Base-by-base conservation (phyloP, 2,329 filamentous ascomycete species). In the Ceratocystis ficicola region DNA sequence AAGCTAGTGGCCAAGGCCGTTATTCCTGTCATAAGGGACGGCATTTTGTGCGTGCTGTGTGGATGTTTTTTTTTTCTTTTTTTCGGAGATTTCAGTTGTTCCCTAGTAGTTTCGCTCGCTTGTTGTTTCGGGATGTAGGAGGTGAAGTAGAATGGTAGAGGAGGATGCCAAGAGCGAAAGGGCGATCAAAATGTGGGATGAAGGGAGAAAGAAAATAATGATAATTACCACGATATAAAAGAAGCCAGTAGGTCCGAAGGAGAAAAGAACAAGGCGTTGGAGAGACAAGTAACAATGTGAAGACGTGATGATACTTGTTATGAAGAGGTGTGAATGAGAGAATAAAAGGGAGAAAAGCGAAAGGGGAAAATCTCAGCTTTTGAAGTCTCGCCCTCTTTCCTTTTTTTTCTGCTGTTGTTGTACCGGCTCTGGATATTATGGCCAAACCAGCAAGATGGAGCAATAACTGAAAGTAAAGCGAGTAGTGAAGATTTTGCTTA, bases 1-100 rank as follows among this genome's bases (percentile, higher is more conserved):
- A 71, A 62, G 46, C 74, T 66, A 50, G 73, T 67, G 3, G 68
- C 67, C 36, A 71, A 63, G 5, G 70, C 70, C 22, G 70, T 70
- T 6, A 70, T 30, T 32, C n/a, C 63, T 12, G 32, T n/a, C 25
- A 32, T 10, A 32, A 65, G 41, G 17, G 44, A 62, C 44, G 36
- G 46, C 66, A 67, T 67, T 22, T 44, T 20, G 15, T 15, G 62
- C 20, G 17, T 20, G 22, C n/a, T 20, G 28, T n/a, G 17, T 48
- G 17, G 5, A 6, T 62, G 60, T 32, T 22, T 15, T 22, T 48
- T 25, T 7, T 32, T 36, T 32, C 30, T n/a, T 57, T n/a, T 64
- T 36, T 17, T 28, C 30, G n/a, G 57, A 64, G n/a, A 36, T 46
- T 50, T 30, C 44, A 32, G 44, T 36, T 63, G 44, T 25, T 63